These are phyloP conservation scores for Chrysopogon serrulatus DNA, from an alignment of 176 grass and related monocot species.

Conservation along the genomic window DNA sequence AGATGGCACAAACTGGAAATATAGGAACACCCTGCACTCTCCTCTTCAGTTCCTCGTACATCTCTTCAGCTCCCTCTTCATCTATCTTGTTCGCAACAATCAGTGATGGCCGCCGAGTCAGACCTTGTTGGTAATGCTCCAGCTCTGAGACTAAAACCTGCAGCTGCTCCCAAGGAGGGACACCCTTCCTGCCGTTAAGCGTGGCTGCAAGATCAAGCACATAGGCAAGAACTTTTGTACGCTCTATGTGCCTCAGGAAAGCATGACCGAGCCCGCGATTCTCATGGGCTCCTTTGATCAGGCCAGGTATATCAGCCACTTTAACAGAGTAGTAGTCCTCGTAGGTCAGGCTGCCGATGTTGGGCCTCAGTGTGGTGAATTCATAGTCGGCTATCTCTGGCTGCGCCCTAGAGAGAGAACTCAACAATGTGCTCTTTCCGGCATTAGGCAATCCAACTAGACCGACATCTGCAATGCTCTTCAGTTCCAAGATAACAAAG, in stretches of 20 bases:
- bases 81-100: constrained; percentile 87
- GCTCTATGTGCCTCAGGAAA: constrained; percentile 90
- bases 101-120: constrained; percentile 67
- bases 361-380: constrained; percentile 78
- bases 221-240: constrained; percentile 75
- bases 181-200: constrained; percentile 51
- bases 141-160: constrained; percentile 57
- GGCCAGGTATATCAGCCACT: constrained; percentile 81
- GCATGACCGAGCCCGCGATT: constrained; percentile 84
- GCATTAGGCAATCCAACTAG: constrained; percentile 86
- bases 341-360: constrained; percentile 70
- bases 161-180: constrained; percentile 76
- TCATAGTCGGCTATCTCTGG: constrained; percentile 70
- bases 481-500: constrained; percentile 74
- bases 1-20: constrained; percentile 76
- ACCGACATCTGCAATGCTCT: constrained; percentile 86
- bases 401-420: constrained; percentile 63
- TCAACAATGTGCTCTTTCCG: constrained; percentile 77
- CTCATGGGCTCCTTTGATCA: constrained; percentile 77
- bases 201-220: constrained; percentile 64
- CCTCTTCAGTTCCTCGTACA: constrained; percentile 55
- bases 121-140: constrained; percentile 67
- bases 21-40: constrained; percentile 63
- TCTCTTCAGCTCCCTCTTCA: constrained; percentile 57
- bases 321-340: constrained; percentile 69